These are phyloP conservation scores for Inga oerstediana DNA, from an alignment of 306 rosid species.

Conservation along the genomic window DNA sequence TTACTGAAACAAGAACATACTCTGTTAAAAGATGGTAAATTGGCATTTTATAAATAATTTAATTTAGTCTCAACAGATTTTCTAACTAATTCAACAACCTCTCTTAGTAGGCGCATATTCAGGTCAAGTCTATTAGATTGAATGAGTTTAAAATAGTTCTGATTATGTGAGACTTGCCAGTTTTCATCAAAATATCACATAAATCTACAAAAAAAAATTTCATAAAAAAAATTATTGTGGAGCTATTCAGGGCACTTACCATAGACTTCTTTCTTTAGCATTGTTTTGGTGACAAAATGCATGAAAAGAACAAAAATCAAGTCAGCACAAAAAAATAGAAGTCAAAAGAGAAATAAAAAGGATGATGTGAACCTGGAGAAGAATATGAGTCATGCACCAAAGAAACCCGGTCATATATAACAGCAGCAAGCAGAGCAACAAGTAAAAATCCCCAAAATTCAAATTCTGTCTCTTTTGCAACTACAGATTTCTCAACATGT, in stretches of 20 bases:
- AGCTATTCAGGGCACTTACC: constrained; percentile 60
- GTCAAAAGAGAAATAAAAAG: background rate
- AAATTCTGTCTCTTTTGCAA: constrained; percentile 90
- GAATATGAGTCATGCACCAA: constrained; percentile 96
- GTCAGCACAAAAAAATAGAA: constrained; percentile 43
- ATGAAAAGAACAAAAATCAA: constrained; percentile 43
- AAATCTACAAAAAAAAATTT: constrained; percentile 23
- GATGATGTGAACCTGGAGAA: constrained; percentile 70
- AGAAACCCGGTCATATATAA: constrained; percentile 89
- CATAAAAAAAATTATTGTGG: constrained; percentile 18
- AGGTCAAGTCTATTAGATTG: no score
- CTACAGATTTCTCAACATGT: no score
- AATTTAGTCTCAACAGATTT: no score
- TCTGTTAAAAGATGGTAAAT: no score
- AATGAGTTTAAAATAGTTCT: no score
- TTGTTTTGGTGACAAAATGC: constrained; percentile 40
- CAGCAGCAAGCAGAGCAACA: constrained; percentile 93
- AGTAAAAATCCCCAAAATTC: constrained; percentile 82
- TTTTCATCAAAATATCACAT: background rate
- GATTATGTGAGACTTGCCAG: no score
- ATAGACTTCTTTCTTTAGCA: constrained; percentile 77
- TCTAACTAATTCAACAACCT: no score
- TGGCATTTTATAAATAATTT: no score
- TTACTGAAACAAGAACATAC: no score
- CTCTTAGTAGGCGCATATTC: no score